Evolutionary conservation across 352 stramenopile genomes (phyloP).

Genomic region (Globisporangium uncinulatum): DNA sequence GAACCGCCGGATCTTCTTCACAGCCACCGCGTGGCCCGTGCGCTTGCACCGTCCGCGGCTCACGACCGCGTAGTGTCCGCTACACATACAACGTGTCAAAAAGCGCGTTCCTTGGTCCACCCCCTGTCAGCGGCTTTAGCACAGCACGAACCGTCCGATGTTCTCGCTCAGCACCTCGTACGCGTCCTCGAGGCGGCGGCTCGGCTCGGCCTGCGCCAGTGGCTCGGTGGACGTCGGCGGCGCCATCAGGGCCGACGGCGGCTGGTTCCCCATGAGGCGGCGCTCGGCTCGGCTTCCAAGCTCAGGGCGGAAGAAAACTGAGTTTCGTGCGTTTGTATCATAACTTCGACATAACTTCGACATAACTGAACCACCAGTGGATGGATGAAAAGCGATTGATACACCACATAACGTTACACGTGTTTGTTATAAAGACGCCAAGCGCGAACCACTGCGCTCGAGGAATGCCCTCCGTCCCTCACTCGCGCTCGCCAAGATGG

Average conservation of each 20-base stretch:
- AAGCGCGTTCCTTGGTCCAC: too few species aligned
- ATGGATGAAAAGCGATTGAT: too few species aligned
- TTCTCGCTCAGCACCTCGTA: conserved; percentile 49
- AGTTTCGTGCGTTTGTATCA: too few species aligned
- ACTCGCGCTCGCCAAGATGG: conserved; percentile 41
- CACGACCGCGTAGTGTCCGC: conserved; percentile 69
- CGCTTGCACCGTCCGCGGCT: conserved; percentile 43
- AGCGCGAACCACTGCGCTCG: too few species aligned
- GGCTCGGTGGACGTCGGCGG: neutral
- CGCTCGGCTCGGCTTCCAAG: too few species aligned
- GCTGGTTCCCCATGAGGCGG: neutral
- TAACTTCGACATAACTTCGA: too few species aligned
- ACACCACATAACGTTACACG: too few species aligned
- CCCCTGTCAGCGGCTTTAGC: too few species aligned
- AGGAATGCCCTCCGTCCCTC: too few species aligned
- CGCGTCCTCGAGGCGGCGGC: conserved; percentile 42
- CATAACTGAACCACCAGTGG: too few species aligned
- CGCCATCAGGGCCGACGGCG: neutral
- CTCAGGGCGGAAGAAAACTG: too few species aligned
- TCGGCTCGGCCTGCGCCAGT: neutral
- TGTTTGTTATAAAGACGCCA: neutral
- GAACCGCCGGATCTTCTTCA: conserved; percentile 84
- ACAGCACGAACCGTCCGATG: conserved; percentile 47
- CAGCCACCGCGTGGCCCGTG: conserved; percentile 48
- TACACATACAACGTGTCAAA: conserved; percentile 32